Conservation (phyloP, 331 rosid species). For the Pyracantha coccinea region DNA sequence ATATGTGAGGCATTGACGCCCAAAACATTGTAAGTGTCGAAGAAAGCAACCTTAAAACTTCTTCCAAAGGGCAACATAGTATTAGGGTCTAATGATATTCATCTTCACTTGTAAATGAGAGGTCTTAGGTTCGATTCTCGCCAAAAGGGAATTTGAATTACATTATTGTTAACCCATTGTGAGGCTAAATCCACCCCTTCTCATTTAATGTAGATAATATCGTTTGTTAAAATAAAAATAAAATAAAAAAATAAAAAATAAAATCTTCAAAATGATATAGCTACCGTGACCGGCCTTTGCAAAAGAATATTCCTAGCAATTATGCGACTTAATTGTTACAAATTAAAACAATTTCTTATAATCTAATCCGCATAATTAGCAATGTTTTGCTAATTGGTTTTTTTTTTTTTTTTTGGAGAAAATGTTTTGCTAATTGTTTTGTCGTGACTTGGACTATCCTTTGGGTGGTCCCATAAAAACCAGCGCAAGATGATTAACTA, state of each 20-base stretch:
- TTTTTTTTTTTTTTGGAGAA: too few relatives aligned
- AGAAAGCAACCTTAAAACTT: neutral
- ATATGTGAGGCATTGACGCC: neutral
- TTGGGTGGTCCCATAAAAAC: neutral
- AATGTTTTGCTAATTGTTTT: neutral
- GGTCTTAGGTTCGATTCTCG: too few relatives aligned
- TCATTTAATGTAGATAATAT: too few relatives aligned
- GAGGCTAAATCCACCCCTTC: too few relatives aligned
- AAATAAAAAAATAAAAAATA: too few relatives aligned
- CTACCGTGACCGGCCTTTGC: neutral
- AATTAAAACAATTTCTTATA: neutral
- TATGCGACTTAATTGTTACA: neutral
- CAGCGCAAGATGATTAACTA: neutral
- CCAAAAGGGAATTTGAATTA: too few relatives aligned
- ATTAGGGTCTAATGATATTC: accelerated
- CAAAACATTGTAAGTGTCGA: neutral
- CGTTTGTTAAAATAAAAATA: too few relatives aligned
- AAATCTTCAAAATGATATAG: too few relatives aligned
- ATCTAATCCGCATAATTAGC: neutral
- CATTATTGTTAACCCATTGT: too few relatives aligned
- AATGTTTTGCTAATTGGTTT: neutral
- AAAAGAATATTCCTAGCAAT: neutral
- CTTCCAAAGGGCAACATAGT: neutral
- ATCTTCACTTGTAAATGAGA: accelerated
- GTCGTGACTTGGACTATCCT: neutral